Evolutionary conservation across 179 eudicot species (phyloP).

Genomic region (Silene coronaria): DNA sequence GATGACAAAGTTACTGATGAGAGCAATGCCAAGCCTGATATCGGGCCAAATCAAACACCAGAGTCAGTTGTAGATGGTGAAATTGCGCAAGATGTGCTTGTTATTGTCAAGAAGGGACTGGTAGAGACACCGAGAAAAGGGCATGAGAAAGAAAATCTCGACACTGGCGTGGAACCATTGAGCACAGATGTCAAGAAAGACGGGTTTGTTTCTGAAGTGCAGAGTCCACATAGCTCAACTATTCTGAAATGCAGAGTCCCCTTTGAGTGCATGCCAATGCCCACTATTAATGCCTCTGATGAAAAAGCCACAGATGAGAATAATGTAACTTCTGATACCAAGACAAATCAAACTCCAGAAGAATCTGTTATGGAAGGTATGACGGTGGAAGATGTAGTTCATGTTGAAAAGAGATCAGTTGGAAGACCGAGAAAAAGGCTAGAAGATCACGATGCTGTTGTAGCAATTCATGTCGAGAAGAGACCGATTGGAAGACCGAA

Average conservation of each 20-base stretch:
- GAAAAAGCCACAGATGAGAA: slow-evolving; percentile 7
- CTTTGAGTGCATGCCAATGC: slow-evolving; percentile 33
- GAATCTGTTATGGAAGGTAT: background rate
- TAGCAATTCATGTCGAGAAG: background rate
- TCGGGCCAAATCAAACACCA: background rate
- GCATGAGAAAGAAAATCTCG: slow-evolving; percentile 16
- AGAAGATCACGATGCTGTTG: background rate
- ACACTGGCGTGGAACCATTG: background rate
- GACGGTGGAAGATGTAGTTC: background rate
- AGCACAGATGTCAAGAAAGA: background rate
- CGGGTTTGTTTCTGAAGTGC: slow-evolving; percentile 11
- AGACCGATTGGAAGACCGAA: background rate
- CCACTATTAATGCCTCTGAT: slow-evolving; percentile 12
- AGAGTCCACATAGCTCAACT: slow-evolving; percentile 9
- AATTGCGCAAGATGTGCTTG: background rate
- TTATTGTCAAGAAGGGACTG: background rate
- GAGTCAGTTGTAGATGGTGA: background rate
- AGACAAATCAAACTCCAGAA: background rate
- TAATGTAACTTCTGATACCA: background rate
- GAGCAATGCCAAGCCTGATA: background rate
- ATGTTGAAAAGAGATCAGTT: background rate
- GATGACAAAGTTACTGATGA: background rate
- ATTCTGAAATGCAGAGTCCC: slow-evolving; percentile 28
- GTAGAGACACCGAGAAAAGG: slow-evolving; percentile 26
- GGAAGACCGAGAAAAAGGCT: background rate